phyloP scores from a whole-genome alignment of 176 grass and related monocot species.

The Triticum dicoccoides region DNA sequence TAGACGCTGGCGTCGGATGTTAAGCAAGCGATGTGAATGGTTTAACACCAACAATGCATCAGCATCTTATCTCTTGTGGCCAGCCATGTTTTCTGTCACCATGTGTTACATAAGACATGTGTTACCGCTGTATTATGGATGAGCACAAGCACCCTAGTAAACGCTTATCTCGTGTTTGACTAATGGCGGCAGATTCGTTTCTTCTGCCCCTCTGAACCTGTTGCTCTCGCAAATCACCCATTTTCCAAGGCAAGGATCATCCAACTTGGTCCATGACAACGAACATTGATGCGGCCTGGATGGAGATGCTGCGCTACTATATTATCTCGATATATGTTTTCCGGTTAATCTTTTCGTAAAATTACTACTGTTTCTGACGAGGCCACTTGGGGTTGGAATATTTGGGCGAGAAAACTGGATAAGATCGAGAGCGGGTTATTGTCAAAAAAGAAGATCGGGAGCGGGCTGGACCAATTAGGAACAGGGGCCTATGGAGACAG shows the following conservation, averaged over 20 bases:
- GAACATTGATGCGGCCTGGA: not conserved
- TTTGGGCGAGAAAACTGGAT: not conserved
- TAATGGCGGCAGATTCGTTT: not conserved
- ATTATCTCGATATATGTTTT: not conserved
- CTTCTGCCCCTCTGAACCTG: not conserved
- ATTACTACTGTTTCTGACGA: not conserved
- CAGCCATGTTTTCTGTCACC: too few relatives aligned
- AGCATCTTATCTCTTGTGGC: not conserved
- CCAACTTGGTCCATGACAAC: constrained; percentile 10
- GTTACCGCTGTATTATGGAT: not conserved
- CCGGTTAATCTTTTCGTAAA: not conserved
- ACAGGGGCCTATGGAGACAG: not conserved
- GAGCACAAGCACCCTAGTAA: not conserved
- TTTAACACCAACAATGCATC: not conserved
- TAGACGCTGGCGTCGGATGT: not conserved
- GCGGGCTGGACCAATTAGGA: not conserved
- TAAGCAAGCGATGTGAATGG: not conserved
- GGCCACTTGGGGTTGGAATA: not conserved
- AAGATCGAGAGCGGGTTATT: too few relatives aligned
- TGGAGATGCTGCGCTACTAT: not conserved
- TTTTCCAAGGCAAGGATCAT: not conserved
- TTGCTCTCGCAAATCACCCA: not conserved
- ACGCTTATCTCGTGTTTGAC: not conserved
- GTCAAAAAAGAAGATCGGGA: not conserved
- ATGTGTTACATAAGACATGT: too few relatives aligned